phyloP scores from a whole-genome alignment of 164 flowering plant species.

The Vitis riparia region DNA sequence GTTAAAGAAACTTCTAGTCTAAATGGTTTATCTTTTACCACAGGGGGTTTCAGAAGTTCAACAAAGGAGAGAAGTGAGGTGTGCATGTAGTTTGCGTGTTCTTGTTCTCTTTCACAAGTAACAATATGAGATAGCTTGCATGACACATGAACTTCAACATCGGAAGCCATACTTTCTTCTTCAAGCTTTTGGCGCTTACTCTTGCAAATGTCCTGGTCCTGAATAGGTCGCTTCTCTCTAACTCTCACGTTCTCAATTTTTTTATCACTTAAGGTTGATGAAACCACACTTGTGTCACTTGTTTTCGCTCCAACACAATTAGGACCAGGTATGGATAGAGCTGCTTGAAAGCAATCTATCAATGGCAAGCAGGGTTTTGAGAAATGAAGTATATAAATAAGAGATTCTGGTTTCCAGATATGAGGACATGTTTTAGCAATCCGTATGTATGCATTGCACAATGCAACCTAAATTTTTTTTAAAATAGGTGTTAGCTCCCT shows the following conservation, averaged over 20 bases:
- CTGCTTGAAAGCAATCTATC: conserved; percentile 65
- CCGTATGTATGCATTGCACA: conserved; percentile 68
- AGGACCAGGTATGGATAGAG: conserved; percentile 56
- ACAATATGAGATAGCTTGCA: conserved; percentile 11
- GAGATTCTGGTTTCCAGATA: conserved; percentile 80
- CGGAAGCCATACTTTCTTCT: conserved; percentile 23
- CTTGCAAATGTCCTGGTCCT: conserved; percentile 28
- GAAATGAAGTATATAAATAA: conserved; percentile 48
- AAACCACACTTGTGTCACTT: conserved; percentile 8
- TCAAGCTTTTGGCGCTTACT: conserved; percentile 68
- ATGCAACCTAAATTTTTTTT: conserved; percentile 56
- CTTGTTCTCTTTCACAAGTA: conserved; percentile 29
- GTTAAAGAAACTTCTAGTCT: conserved; percentile 54
- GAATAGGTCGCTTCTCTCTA: conserved; percentile 60
- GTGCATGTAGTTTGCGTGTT: conserved; percentile 49
- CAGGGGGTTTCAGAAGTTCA: conserved; percentile 51
- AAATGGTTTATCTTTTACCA: conserved; percentile 21
- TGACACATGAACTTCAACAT: conserved; percentile 18
- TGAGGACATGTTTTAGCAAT: conserved; percentile 75
- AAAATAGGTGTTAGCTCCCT: conserved; percentile 3
- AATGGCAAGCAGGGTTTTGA: conserved; percentile 55
- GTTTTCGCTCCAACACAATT: conserved; percentile 45
- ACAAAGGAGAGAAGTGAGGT: conserved; percentile 44
- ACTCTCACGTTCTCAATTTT: conserved; percentile 27
- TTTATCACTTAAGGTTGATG: conserved; percentile 18